Percentiles rank a stretch among this genome's conserved stretches.
Evolutionary conservation across 495 filamentous ascomycete species (phyloP).

Genomic region (Talaromyces liani): DNA sequence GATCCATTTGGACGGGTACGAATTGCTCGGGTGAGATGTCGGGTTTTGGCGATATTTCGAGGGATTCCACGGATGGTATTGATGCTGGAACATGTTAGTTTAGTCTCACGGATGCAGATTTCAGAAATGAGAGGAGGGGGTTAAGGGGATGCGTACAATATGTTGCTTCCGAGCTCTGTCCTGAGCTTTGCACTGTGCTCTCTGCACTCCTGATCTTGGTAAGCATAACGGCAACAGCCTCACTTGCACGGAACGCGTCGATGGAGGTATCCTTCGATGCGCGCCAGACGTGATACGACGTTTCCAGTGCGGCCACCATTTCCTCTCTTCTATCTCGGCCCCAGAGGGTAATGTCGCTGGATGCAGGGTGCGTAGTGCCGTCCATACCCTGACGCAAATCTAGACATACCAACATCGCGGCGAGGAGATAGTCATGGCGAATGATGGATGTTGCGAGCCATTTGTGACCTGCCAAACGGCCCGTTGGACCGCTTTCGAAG

Average conservation of each 20-base stretch:
- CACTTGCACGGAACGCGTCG: constrained; percentile 8
- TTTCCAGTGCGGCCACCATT: constrained; percentile 21
- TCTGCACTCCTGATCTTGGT: not conserved
- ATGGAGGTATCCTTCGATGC: constrained; percentile 8
- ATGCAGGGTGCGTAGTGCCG: constrained; percentile 4
- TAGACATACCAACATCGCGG: constrained; percentile 82
- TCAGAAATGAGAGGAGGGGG: too few relatives aligned
- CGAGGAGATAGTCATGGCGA: constrained; percentile 75
- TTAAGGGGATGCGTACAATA: not conserved
- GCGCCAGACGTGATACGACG: constrained; percentile 27
- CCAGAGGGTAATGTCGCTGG: constrained; percentile 21
- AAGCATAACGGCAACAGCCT: constrained; percentile 8
- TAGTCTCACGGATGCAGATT: too few relatives aligned
- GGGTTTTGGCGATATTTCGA: constrained; percentile 4
- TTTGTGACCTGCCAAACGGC: constrained; percentile 63
- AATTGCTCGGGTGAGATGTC: constrained; percentile 6
- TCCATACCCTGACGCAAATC: constrained; percentile 42
- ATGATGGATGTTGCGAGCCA: constrained; percentile 77
- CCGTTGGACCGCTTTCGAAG: constrained; percentile 63
- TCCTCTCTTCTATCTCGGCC: constrained; percentile 8
- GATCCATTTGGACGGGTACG: not conserved
- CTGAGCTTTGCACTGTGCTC: not conserved
- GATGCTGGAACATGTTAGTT: constrained; percentile 16
- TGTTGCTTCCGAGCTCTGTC: not conserved
- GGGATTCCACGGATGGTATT: constrained; percentile 8